A percentile compares a stretch with the other conserved stretches of the same genome.
phyloP scores from a whole-genome alignment of 768 basidiomycete species.

The Serendipita sp. region DNA sequence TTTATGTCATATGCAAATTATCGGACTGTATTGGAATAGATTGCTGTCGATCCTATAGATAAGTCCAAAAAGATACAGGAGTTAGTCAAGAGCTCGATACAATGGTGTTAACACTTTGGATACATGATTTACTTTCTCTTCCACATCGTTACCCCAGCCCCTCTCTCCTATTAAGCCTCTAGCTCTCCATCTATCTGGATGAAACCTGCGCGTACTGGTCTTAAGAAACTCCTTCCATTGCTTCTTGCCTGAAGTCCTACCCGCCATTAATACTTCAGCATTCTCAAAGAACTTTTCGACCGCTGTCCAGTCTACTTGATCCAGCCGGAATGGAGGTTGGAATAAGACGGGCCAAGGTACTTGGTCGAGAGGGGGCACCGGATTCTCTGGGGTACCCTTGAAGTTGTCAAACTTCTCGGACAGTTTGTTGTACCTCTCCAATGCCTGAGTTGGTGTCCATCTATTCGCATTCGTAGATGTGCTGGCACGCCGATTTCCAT shows the following conservation, averaged over 20 bases:
- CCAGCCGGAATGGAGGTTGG: constrained; percentile 35
- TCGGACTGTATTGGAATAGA: neutral
- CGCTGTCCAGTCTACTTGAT: constrained; percentile 54
- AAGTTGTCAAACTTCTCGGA: constrained; percentile 47
- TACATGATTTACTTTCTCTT: constrained; percentile 5
- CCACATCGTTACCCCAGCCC: neutral
- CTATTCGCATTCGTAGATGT: neutral
- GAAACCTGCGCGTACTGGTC: constrained; percentile 58
- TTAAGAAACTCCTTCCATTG: constrained; percentile 45
- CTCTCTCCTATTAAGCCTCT: constrained; percentile 35
- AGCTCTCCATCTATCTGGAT: constrained; percentile 66
- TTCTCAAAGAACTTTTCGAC: constrained; percentile 56
- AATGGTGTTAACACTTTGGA: constrained; percentile 2
- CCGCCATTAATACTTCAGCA: constrained; percentile 34
- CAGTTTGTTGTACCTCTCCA: constrained; percentile 50
- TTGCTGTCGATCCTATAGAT: neutral
- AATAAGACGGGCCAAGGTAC: constrained; percentile 66
- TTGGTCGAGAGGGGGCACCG: constrained; percentile 40
- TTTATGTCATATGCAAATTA: too few species aligned
- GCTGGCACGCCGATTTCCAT: neutral
- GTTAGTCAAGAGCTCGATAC: constrained; percentile 3
- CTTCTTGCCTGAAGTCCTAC: constrained; percentile 26
- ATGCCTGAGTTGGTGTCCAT: constrained; percentile 51
- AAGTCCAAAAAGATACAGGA: neutral
- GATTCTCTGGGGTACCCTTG: constrained; percentile 32